These are phyloP conservation scores for Xylariales sp. DNA, from an alignment of 2,329 filamentous ascomycete species.

Conservation along the genomic window DNA sequence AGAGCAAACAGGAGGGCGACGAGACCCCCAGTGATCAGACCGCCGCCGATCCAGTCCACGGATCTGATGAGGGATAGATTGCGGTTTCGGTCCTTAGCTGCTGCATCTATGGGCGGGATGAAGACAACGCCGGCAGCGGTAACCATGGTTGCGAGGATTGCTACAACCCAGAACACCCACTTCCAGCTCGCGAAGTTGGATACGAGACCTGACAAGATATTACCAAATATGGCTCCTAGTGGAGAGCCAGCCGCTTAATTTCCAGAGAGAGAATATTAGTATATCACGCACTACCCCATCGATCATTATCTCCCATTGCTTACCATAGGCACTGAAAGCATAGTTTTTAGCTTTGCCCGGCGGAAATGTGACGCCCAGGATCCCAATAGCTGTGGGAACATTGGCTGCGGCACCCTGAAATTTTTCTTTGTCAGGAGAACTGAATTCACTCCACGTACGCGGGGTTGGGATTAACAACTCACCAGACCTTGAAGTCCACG, in stretches of 20 bases:
- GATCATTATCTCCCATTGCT: no score
- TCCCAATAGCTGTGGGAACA: slow-evolving; percentile 67
- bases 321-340: slow-evolving; percentile 62
- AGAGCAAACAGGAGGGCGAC: slow-evolving; percentile 62
- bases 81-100: slow-evolving; percentile 15
- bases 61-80: slow-evolving; percentile 33
- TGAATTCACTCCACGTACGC: no score
- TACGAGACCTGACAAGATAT: slow-evolving; percentile 61
- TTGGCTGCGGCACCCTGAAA: slow-evolving; percentile 60
- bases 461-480: no score
- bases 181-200: slow-evolving; percentile 60
- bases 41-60: slow-evolving; percentile 64
- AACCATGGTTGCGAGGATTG: slow-evolving; percentile 53
- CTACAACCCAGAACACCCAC: slow-evolving; percentile 63
- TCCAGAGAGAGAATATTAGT: no score
- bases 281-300: no score
- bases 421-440: slow-evolving; percentile 17
- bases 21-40: slow-evolving; percentile 57
- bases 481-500: slow-evolving; percentile 62
- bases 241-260: slow-evolving; percentile 60
- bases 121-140: slow-evolving; percentile 53
- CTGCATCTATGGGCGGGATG: slow-evolving; percentile 48
- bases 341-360: slow-evolving; percentile 68
- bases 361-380: slow-evolving; percentile 62
- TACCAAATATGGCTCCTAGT: slow-evolving; percentile 60